Evolutionary conservation across 1,139 yeast species (phyloP).

Genomic region (Groenewaldozyma auringiensis): DNA sequence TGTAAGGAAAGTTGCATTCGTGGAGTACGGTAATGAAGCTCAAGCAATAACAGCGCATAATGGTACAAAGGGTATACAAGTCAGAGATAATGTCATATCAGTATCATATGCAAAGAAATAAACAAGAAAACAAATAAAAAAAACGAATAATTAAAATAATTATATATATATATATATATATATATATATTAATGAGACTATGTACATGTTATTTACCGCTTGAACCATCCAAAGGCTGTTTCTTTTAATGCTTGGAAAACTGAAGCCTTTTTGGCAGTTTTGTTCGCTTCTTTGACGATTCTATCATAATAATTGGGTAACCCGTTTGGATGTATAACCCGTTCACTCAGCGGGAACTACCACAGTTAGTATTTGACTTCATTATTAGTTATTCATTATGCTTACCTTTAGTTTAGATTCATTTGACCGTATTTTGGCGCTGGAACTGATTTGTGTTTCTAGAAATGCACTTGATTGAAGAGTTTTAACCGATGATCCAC

Average conservation of each 20-base stretch:
- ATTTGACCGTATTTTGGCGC: constrained; percentile 20
- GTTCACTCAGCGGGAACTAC: constrained; percentile 37
- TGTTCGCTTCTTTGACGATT: constrained; percentile 60
- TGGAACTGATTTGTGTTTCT: constrained; percentile 24
- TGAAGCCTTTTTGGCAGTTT: constrained; percentile 64
- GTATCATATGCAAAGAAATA: constrained; percentile 49
- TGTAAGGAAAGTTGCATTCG: constrained; percentile 65
- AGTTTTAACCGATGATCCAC: constrained; percentile 19
- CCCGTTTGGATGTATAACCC: constrained; percentile 68
- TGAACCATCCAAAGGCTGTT: constrained; percentile 32
- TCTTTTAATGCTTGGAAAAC: constrained; percentile 29
- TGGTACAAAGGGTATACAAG: constrained; percentile 30
- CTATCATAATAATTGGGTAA: constrained; percentile 73
- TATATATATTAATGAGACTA: constrained; percentile 3
- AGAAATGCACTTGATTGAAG: constrained; percentile 19
- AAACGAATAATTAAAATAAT: not conserved
- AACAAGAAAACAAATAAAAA: constrained; percentile 6
- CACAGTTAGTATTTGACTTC: not conserved
- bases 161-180: constrained; percentile 1
- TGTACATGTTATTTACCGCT: constrained; percentile 8
- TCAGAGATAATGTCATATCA: constrained; percentile 33
- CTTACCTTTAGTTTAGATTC: constrained; percentile 19
- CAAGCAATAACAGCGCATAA: constrained; percentile 43
- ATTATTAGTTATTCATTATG: not conserved
- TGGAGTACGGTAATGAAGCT: constrained; percentile 59